phyloP scores from a whole-genome alignment of 2,329 filamentous ascomycete species.

The Leptodontidium sp. region DNA sequence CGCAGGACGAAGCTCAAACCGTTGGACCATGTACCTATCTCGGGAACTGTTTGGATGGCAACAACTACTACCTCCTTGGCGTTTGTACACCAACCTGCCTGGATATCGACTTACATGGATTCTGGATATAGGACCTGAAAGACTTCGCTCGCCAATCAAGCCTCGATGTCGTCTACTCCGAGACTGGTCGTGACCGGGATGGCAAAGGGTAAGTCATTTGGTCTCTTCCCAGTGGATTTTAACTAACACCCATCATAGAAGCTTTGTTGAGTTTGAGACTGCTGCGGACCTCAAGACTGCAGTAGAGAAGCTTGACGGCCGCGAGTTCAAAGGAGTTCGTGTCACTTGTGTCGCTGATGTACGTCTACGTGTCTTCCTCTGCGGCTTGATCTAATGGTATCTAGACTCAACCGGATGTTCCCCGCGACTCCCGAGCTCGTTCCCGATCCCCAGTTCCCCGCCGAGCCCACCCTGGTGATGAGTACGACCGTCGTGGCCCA shows the following conservation, averaged over 20 bases:
- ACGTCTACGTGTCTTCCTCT: constrained; percentile 48
- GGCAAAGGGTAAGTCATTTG: constrained; percentile 79
- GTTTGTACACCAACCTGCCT: constrained; percentile 44
- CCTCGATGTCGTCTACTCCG: constrained; percentile 97
- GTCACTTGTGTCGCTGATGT: constrained; percentile 92
- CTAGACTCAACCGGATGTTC: constrained; percentile 82
- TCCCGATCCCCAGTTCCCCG: constrained; percentile 80
- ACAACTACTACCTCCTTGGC: constrained; percentile 41
- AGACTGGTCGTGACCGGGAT: constrained; percentile 90
- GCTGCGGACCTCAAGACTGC: constrained; percentile 87
- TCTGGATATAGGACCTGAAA: constrained; percentile 95
- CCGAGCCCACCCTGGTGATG: constrained; percentile 76
- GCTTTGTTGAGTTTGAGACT: constrained; percentile 98
- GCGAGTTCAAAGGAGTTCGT: constrained; percentile 89
- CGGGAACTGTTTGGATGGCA: constrained; percentile 44
- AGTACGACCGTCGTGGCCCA: constrained; percentile 85
- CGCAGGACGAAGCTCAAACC: constrained; percentile 40
- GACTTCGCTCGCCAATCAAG: constrained; percentile 98
- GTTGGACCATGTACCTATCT: constrained; percentile 43
- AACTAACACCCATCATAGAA: constrained; percentile 51
- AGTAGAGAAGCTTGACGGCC: constrained; percentile 92
- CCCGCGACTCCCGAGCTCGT: constrained; percentile 68
- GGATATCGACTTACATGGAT: constrained; percentile 77
- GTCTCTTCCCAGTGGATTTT: constrained; percentile 7
- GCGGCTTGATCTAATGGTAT: constrained; percentile 44